Percentiles rank a stretch among this genome's conserved stretches.
phyloP scores from a whole-genome alignment of 805 yeast genomes.

The Saturnispora quitensis region DNA sequence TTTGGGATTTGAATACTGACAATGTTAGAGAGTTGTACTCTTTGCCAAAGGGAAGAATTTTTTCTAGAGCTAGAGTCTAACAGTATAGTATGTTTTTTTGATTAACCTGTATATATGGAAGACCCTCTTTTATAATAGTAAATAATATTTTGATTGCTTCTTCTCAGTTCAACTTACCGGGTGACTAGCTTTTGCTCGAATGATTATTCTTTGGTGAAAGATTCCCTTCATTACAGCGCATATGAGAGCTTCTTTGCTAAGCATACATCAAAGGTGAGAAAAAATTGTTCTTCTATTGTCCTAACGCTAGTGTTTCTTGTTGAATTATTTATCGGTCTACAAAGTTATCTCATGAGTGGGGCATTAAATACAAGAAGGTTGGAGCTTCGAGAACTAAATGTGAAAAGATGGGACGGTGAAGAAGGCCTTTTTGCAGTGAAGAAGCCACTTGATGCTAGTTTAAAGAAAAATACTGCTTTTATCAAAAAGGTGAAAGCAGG shows the following conservation, averaged over 20 bases:
- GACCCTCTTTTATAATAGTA: background rate
- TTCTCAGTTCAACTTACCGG: background rate
- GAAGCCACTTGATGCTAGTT: constrained; percentile 50
- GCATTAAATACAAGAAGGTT: background rate
- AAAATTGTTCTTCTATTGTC: background rate
- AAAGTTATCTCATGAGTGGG: background rate
- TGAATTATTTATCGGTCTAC: background rate
- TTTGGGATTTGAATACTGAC: constrained; percentile 68
- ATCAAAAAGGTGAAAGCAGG: constrained; percentile 58
- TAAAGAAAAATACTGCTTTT: constrained; percentile 76
- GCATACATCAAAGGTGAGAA: background rate
- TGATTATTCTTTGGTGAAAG: no score
- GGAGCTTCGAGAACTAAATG: constrained; percentile 33
- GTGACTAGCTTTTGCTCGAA: background rate
- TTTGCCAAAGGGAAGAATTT: constrained; percentile 67
- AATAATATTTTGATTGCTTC: background rate
- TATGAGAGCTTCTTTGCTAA: background rate
- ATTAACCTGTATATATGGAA: background rate
- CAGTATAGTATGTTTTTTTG: background rate
- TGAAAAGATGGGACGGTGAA: constrained; percentile 46
- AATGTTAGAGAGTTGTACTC: constrained; percentile 65
- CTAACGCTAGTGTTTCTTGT: background rate
- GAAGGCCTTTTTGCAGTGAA: constrained; percentile 21
- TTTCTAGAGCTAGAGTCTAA: constrained; percentile 47
- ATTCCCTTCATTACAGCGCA: no score